Evolutionary conservation across 2,329 filamentous ascomycete species (phyloP).

Genomic region (Talaromyces sp.): DNA sequence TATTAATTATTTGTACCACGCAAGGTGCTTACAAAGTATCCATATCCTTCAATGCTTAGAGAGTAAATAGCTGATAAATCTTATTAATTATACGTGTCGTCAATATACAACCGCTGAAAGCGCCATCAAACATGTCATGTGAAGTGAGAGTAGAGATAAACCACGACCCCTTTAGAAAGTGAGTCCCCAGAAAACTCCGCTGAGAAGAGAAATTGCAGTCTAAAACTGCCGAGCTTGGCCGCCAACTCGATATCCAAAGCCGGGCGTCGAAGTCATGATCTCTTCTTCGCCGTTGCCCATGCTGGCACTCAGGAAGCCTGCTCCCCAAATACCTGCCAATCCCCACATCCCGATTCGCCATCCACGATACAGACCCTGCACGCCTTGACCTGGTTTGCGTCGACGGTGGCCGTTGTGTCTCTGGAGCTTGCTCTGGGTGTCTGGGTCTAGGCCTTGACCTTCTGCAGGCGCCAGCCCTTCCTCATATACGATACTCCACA

Average conservation of each 20-base stretch:
- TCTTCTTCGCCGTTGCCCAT: slow-evolving; percentile 32
- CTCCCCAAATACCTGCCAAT: slow-evolving; percentile 50
- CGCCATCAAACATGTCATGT: neutral
- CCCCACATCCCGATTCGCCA: slow-evolving; percentile 54
- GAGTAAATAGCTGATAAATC: neutral
- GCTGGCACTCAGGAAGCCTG: slow-evolving; percentile 37
- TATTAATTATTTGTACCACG: neutral
- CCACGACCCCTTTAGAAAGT: neutral
- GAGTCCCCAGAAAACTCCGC: neutral
- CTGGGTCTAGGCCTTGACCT: slow-evolving; percentile 36
- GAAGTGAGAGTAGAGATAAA: neutral
- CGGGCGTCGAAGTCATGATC: slow-evolving; percentile 15
- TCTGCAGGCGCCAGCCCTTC: slow-evolving; percentile 56
- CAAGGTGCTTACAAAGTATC: neutral
- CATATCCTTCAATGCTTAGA: too few relatives aligned
- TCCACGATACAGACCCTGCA: slow-evolving; percentile 52
- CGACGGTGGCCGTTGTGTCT: slow-evolving; percentile 23
- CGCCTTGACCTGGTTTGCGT: slow-evolving; percentile 48
- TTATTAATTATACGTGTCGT: slow-evolving; percentile 1
- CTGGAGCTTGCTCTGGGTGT: slow-evolving; percentile 33
- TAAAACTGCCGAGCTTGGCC: slow-evolving; percentile 3
- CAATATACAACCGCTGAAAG: slow-evolving; percentile 7
- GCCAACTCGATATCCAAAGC: slow-evolving; percentile 12
- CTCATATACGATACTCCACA: slow-evolving; percentile 78
- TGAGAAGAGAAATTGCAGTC: neutral